Percentiles rank a stretch among this genome's conserved stretches.
These are phyloP conservation scores for Rutstroemia sp. DNA, from an alignment of 2,329 filamentous ascomycete genomes.

Conservation along the genomic window DNA sequence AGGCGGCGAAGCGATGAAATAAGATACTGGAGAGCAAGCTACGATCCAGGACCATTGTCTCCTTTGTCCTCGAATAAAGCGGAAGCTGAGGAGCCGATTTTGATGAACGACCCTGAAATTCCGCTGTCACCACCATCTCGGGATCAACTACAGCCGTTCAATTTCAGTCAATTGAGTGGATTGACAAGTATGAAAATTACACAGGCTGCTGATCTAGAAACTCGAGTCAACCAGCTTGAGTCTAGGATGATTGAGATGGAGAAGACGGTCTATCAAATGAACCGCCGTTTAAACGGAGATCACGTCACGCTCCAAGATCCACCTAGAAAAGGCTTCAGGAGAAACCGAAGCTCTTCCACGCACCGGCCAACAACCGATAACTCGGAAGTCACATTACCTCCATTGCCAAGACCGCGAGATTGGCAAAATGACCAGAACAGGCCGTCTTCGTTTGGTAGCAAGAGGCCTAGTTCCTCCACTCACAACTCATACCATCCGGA, in stretches of 20 bases:
- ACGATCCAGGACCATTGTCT: conserved; percentile 44
- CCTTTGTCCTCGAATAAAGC: conserved; percentile 42
- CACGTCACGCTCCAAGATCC: conserved; percentile 22
- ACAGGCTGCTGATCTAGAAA: conserved; percentile 45
- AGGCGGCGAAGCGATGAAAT: conserved; percentile 57
- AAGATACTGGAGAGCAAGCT: conserved; percentile 56
- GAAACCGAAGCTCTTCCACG: conserved; percentile 14
- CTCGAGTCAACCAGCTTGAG: conserved; percentile 45
- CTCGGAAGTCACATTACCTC: conserved; percentile 24
- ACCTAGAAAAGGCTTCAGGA: conserved; percentile 13
- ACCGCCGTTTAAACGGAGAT: conserved; percentile 8
- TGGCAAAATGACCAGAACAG: conserved; percentile 12
- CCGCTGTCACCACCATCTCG: conserved; percentile 12
- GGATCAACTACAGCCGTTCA: conserved; percentile 44
- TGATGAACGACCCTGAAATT: conserved; percentile 28
- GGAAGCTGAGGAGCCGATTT: conserved; percentile 30
- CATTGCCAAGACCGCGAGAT: conserved; percentile 13
- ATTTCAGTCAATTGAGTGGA: conserved; percentile 43
- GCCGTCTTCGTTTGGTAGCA: conserved; percentile 19
- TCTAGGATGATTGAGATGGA: conserved; percentile 45
- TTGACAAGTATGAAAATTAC: conserved; percentile 51
- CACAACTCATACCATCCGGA: conserved; percentile 20
- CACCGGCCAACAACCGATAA: conserved; percentile 18
- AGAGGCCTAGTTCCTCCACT: conserved; percentile 23
- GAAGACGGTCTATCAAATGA: conserved; percentile 19